Evolutionary conservation across 306 rosid genomes (phyloP).

Genomic region (Spatholobus suberectus): DNA sequence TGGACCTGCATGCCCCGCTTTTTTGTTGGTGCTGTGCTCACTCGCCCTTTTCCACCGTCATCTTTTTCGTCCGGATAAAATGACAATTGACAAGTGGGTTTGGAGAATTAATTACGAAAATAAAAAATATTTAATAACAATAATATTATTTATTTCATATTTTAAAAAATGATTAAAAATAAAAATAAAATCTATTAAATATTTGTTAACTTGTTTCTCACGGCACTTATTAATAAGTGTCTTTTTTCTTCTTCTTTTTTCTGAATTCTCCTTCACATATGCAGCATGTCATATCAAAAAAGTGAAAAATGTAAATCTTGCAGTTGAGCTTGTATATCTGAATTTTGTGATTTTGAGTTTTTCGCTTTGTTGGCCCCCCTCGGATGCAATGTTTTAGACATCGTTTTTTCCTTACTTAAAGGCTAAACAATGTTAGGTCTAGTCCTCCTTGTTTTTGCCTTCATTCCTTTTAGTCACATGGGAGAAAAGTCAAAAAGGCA

Average conservation of each 20-base stretch:
- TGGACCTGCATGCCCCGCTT: conserved; percentile 17
- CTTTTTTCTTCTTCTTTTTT: too few relatives aligned
- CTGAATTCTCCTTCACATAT: background rate
- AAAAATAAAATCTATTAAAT: too few relatives aligned
- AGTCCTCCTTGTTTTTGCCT: background rate
- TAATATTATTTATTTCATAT: background rate
- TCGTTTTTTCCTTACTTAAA: conserved; percentile 14
- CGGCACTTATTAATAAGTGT: too few relatives aligned
- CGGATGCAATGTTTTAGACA: background rate
- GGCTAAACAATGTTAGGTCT: conserved; percentile 26
- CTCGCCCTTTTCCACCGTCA: background rate
- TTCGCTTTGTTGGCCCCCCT: background rate
- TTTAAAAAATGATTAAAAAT: background rate
- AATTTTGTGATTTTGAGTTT: background rate
- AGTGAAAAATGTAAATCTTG: background rate
- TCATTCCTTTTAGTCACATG: conserved; percentile 17
- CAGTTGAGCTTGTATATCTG: background rate
- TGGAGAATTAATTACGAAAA: background rate
- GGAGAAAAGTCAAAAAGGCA: conserved; percentile 31
- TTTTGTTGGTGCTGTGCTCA: background rate
- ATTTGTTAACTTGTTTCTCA: background rate
- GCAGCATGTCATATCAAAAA: background rate
- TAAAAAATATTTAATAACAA: background rate
- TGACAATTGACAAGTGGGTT: background rate
- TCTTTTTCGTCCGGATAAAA: background rate